Percentiles rank a stretch among this genome's conserved stretches.
phyloP scores from a whole-genome alignment of 345 rosid species.

The Cardamine occulta region DNA sequence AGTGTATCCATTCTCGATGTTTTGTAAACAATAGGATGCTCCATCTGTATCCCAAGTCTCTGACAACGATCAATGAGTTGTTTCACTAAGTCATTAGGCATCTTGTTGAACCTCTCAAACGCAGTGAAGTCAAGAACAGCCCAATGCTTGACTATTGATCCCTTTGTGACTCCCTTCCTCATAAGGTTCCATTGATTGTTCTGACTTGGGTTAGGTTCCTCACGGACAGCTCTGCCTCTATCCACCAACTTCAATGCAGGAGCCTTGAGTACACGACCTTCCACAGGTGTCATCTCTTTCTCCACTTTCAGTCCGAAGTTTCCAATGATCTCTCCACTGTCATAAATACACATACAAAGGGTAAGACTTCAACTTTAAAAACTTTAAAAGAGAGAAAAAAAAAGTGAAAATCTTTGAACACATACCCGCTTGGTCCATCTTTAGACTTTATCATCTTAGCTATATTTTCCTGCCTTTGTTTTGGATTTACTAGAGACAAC shows the following conservation, averaged over 20 bases:
- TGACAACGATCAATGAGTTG: constrained; percentile 53
- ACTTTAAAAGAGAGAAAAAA: neutral
- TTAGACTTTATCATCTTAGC: constrained; percentile 49
- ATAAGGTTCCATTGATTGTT: constrained; percentile 81
- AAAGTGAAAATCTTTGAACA: neutral
- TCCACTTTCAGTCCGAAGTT: constrained; percentile 74
- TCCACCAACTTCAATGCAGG: constrained; percentile 64
- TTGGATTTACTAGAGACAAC: constrained; percentile 57
- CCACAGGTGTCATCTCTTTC: constrained; percentile 64
- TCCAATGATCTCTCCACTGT: constrained; percentile 58
- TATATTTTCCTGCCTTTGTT: constrained; percentile 51
- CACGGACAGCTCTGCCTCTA: constrained; percentile 46
- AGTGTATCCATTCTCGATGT: constrained; percentile 52
- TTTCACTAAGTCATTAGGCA: constrained; percentile 44
- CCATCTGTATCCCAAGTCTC: constrained; percentile 65
- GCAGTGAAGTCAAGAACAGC: constrained; percentile 73
- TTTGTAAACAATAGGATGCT: constrained; percentile 45
- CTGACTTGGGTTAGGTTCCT: constrained; percentile 52
- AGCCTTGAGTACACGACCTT: constrained; percentile 74
- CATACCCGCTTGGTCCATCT: constrained; percentile 83
- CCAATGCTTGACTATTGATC: constrained; percentile 68
- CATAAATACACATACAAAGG: constrained; percentile 6
- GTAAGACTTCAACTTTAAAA: neutral
- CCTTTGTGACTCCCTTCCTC: constrained; percentile 59
- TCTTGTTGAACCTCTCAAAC: constrained; percentile 39